These are phyloP conservation scores for Usnea hakonensis DNA, from an alignment of 495 filamentous ascomycete genomes.

Conservation along the genomic window DNA sequence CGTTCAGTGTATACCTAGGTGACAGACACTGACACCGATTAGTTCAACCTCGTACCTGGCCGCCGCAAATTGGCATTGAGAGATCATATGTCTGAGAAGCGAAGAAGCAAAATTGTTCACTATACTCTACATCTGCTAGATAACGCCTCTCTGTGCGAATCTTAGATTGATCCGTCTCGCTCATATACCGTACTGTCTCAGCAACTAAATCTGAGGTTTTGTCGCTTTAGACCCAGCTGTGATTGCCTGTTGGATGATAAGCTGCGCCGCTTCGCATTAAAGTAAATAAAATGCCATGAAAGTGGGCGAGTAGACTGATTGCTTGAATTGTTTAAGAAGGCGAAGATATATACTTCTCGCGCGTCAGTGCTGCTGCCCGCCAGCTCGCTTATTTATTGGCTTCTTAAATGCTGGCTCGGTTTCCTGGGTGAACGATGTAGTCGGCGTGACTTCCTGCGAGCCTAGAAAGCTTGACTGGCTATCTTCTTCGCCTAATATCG, in stretches of 20 bases:
- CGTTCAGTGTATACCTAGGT: too few relatives aligned
- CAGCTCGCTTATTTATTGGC: slow-evolving; percentile 8
- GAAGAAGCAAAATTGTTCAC: not conserved
- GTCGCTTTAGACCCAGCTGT: not conserved
- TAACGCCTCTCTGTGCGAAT: not conserved
- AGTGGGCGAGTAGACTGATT: too few relatives aligned
- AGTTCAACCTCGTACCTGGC: too few relatives aligned
- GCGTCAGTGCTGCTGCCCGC: slow-evolving; percentile 8
- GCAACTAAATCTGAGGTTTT: not conserved
- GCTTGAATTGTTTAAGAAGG: too few relatives aligned
- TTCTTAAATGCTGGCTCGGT: slow-evolving; percentile 13
- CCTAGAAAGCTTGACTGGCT: slow-evolving; percentile 9
- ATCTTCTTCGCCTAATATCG: not conserved
- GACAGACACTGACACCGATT: too few relatives aligned
- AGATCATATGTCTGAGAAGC: not conserved
- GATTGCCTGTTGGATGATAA: not conserved
- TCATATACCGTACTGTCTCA: not conserved
- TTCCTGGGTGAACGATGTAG: slow-evolving; percentile 6
- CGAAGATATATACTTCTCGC: too few relatives aligned
- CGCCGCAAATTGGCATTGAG: not conserved
- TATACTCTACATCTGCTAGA: not conserved
- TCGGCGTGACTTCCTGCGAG: slow-evolving; percentile 11
- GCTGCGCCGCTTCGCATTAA: not conserved
- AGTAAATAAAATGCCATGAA: not conserved
- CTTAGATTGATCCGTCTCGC: not conserved